A percentile compares a stretch with the other conserved stretches of the same genome.
These are phyloP conservation scores for Cucumis hystrix DNA, from an alignment of 306 rosid species.

Conservation along the genomic window DNA sequence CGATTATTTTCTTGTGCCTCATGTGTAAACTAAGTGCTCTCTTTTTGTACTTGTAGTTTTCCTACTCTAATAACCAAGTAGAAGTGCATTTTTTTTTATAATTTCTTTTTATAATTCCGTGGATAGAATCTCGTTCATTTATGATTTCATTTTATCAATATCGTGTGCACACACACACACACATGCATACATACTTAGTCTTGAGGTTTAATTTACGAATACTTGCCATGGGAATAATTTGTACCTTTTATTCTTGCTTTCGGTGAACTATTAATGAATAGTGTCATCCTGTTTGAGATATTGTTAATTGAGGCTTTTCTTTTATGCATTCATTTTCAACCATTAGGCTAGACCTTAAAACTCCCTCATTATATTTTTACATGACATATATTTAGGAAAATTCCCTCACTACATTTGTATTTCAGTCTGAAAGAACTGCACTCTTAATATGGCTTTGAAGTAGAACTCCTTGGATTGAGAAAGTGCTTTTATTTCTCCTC, in stretches of 20 bases:
- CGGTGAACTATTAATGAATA: neutral
- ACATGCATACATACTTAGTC: neutral
- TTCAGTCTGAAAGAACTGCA: neutral
- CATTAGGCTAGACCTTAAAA: neutral
- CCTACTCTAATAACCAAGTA: neutral
- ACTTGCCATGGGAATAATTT: neutral
- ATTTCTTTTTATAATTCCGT: neutral
- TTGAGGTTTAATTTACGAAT: neutral
- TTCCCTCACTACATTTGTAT: neutral
- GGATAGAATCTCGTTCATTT: neutral
- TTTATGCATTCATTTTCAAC: neutral
- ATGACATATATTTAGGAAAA: neutral
- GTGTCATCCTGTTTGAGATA: neutral
- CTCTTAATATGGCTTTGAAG: neutral
- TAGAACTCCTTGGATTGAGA: neutral
- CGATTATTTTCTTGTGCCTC: neutral
- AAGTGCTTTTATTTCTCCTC: neutral
- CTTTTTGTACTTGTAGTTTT: neutral
- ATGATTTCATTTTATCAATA: neutral
- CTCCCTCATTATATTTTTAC: neutral
- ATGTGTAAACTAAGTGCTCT: neutral
- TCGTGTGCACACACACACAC: no score
- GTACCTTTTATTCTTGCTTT: neutral
- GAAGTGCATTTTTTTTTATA: no score
- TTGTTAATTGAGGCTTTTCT: neutral